Evolutionary conservation across 441 rosid species (phyloP).

Genomic region (Erysimum cheiri): DNA sequence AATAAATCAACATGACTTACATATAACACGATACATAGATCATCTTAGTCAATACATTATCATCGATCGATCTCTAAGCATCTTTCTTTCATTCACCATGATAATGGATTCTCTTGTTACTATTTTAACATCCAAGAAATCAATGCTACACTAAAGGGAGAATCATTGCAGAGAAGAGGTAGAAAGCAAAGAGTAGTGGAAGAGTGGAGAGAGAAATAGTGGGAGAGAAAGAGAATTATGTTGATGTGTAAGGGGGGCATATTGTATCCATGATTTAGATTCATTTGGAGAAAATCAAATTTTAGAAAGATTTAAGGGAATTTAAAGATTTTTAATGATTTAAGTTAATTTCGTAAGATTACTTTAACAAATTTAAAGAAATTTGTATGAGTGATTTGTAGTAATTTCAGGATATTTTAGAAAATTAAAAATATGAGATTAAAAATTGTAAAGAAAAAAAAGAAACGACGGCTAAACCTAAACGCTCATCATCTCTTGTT

Average conservation of each 20-base stretch:
- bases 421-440: too few species aligned
- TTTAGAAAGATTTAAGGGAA: neutral
- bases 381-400: neutral
- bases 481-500: too few species aligned
- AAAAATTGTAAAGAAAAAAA: too few species aligned
- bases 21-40: neutral
- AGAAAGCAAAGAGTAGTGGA: slow-evolving; percentile 34
- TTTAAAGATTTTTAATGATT: too few species aligned
- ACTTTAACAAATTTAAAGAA: neutral
- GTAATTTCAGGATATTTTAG: too few species aligned
- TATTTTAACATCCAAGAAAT: neutral
- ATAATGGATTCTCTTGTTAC: slow-evolving; percentile 18
- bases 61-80: neutral
- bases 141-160: slow-evolving; percentile 9
- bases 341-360: too few species aligned
- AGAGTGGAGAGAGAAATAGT: slow-evolving; percentile 30
- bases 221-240: slow-evolving; percentile 42
- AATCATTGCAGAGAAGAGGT: neutral
- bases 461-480: too few species aligned
- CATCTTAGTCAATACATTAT: neutral
- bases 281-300: neutral
- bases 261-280: neutral
- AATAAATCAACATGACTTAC: slow-evolving; percentile 2
- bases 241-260: slow-evolving; percentile 40
- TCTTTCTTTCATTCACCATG: neutral